Evolutionary conservation across 2,329 filamentous ascomycete genomes (phyloP).

Genomic region (Neospermospora avenae): DNA sequence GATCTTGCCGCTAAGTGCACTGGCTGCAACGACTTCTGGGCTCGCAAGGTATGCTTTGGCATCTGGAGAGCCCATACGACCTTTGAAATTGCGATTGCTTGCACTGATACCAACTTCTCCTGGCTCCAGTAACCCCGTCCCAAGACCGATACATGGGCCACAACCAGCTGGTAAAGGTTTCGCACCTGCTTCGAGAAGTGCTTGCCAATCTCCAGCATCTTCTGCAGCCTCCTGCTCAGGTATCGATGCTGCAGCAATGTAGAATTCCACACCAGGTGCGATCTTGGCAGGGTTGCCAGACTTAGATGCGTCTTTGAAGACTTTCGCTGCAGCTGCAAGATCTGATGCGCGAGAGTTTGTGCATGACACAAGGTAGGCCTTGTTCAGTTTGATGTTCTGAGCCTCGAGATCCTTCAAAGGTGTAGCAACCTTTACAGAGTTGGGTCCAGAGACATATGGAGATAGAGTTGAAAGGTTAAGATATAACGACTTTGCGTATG

Average conservation of each 20-base stretch:
- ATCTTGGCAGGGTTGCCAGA: conserved; percentile 65
- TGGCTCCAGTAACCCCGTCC: conserved; percentile 69
- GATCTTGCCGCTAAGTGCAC: conserved; percentile 70
- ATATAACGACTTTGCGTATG: conserved; percentile 80
- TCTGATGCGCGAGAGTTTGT: conserved; percentile 84
- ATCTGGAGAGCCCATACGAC: conserved; percentile 77
- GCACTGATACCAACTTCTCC: conserved; percentile 86
- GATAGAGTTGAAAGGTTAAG: conserved; percentile 80
- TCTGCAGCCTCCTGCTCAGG: conserved; percentile 76
- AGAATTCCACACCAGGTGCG: conserved; percentile 74
- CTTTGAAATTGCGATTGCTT: conserved; percentile 87
- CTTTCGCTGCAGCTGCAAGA: conserved; percentile 74
- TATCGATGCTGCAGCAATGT: conserved; percentile 82
- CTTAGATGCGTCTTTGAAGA: conserved; percentile 74
- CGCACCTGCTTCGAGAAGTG: conserved; percentile 76
- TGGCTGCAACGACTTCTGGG: conserved; percentile 89
- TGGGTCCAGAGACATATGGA: conserved; percentile 82
- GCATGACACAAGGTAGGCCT: conserved; percentile 85
- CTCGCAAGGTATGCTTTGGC: conserved; percentile 84
- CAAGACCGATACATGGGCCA: conserved; percentile 83
- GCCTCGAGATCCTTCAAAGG: conserved; percentile 70
- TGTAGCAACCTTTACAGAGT: conserved; percentile 84
- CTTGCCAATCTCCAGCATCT: conserved; percentile 80
- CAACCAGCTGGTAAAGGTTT: conserved; percentile 69
- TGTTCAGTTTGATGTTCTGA: conserved; percentile 74